These are phyloP conservation scores for Abortiporus biennis DNA, from an alignment of 1,284 basidiomycete species.

Conservation along the genomic window DNA sequence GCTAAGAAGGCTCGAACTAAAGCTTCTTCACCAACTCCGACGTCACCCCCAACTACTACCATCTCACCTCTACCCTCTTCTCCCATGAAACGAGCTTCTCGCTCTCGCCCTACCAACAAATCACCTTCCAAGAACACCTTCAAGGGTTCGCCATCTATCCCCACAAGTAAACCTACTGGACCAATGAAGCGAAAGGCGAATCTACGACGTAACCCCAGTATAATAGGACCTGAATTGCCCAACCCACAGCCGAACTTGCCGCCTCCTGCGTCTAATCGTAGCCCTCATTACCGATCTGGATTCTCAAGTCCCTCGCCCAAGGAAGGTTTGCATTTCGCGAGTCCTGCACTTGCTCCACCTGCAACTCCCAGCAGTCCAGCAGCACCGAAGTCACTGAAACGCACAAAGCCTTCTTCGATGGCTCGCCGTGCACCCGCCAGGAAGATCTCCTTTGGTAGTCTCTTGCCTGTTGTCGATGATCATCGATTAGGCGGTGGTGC, in stretches of 20 bases:
- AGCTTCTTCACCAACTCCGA: slow-evolving; percentile 27
- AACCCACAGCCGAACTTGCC: slow-evolving; percentile 15
- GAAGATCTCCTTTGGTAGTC: slow-evolving; percentile 45
- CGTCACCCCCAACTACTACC: slow-evolving; percentile 3
- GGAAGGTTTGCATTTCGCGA: slow-evolving; percentile 3
- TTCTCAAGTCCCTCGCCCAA: slow-evolving; percentile 3
- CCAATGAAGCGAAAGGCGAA: slow-evolving; percentile 29
- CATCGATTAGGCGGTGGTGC: slow-evolving; percentile 18
- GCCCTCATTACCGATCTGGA: slow-evolving; percentile 2
- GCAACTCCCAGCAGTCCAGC: not conserved
- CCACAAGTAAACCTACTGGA: slow-evolving; percentile 4
- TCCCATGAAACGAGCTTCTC: not conserved
- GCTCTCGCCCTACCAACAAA: slow-evolving; percentile 1
- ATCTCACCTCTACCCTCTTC: slow-evolving; percentile 13
- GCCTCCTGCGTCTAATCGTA: slow-evolving; percentile 8
- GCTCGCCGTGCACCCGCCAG: slow-evolving; percentile 27
- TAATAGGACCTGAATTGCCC: slow-evolving; percentile 43
- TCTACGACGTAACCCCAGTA: slow-evolving; percentile 51
- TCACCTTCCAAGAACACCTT: slow-evolving; percentile 11
- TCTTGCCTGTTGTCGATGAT: slow-evolving; percentile 28
- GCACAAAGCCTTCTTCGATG: slow-evolving; percentile 17
- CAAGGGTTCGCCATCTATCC: not conserved
- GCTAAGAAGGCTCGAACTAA: slow-evolving; percentile 59
- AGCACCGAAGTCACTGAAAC: slow-evolving; percentile 16
- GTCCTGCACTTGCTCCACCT: slow-evolving; percentile 1